These are phyloP conservation scores for Aspergillus floridensis DNA, from an alignment of 2,329 filamentous ascomycete species.

Conservation along the genomic window DNA sequence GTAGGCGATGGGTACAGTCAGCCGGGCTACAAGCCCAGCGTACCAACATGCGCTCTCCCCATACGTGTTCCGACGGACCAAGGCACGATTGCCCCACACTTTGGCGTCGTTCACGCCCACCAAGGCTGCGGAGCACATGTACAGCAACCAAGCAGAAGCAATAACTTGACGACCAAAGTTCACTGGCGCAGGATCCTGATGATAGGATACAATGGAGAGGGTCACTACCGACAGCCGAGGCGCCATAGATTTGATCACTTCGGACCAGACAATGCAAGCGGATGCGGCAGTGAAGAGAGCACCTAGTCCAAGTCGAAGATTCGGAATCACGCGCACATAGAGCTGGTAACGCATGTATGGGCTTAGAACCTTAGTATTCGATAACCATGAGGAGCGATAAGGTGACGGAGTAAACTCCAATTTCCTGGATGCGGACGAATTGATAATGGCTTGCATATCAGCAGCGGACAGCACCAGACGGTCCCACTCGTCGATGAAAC, in stretches of 20 bases:
- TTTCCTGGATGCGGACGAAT: constrained; percentile 75
- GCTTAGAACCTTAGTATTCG: constrained; percentile 62
- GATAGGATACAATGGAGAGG: constrained; percentile 63
- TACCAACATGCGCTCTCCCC: constrained; percentile 96
- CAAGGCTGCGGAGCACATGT: constrained; percentile 91
- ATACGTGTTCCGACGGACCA: constrained; percentile 87
- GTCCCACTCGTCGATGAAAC: constrained; percentile 86
- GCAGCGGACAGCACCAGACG: constrained; percentile 70
- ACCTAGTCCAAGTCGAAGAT: constrained; percentile 63
- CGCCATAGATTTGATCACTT: constrained; percentile 79
- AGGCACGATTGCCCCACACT: constrained; percentile 92
- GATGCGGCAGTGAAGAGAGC: constrained; percentile 71
- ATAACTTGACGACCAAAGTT: constrained; percentile 84
- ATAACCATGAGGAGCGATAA: constrained; percentile 55
- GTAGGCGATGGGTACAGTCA: constrained; percentile 90
- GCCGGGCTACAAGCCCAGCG: constrained; percentile 82
- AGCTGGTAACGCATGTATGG: constrained; percentile 79
- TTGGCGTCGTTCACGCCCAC: constrained; percentile 88
- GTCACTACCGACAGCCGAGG: constrained; percentile 71
- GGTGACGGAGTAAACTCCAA: constrained; percentile 69
- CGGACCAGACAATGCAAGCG: constrained; percentile 84
- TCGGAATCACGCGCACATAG: constrained; percentile 71
- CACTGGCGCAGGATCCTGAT: constrained; percentile 68
- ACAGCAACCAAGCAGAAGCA: constrained; percentile 83
- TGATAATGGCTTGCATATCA: constrained; percentile 75